Evolutionary conservation across 1,139 yeast species (phyloP).

Genomic region (Zygosaccharomyces sapae): DNA sequence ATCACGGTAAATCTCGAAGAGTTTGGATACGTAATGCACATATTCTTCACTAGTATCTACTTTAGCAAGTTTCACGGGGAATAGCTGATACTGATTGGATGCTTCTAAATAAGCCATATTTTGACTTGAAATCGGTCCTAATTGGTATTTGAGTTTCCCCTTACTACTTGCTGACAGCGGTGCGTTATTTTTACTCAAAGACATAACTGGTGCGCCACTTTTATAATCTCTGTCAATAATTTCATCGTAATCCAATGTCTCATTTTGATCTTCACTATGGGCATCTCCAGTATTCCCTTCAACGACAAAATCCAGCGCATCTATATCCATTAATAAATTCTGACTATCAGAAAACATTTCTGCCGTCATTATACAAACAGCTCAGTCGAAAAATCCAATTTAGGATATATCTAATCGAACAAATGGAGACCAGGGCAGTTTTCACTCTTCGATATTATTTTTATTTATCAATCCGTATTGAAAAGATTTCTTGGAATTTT

Average conservation of each 20-base stretch:
- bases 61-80: slow-evolving; percentile 40
- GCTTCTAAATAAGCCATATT: slow-evolving; percentile 42
- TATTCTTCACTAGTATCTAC: slow-evolving; percentile 39
- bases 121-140: slow-evolving; percentile 41
- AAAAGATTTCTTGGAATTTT: slow-evolving; percentile 2
- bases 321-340: slow-evolving; percentile 31
- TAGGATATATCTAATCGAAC: background rate
- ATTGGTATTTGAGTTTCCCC: slow-evolving; percentile 41
- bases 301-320: slow-evolving; percentile 29
- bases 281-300: slow-evolving; percentile 16
- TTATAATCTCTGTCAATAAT: slow-evolving; percentile 38
- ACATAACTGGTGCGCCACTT: slow-evolving; percentile 40
- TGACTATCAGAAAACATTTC: slow-evolving; percentile 28
- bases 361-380: slow-evolving; percentile 11
- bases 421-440: too few relatives aligned
- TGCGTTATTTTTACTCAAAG: slow-evolving; percentile 28
- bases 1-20: slow-evolving; percentile 39
- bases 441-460: too few relatives aligned
- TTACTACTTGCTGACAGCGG: slow-evolving; percentile 28
- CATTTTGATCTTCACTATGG: slow-evolving; percentile 6
- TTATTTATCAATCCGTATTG: background rate
- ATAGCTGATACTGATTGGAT: slow-evolving; percentile 36
- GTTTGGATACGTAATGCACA: slow-evolving; percentile 38
- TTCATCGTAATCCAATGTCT: slow-evolving; percentile 25
- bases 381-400: background rate